A percentile compares a stretch with the other conserved stretches of the same genome.
Evolutionary conservation across 768 basidiomycete species (phyloP).

Genomic region (Leccinellum albellum): DNA sequence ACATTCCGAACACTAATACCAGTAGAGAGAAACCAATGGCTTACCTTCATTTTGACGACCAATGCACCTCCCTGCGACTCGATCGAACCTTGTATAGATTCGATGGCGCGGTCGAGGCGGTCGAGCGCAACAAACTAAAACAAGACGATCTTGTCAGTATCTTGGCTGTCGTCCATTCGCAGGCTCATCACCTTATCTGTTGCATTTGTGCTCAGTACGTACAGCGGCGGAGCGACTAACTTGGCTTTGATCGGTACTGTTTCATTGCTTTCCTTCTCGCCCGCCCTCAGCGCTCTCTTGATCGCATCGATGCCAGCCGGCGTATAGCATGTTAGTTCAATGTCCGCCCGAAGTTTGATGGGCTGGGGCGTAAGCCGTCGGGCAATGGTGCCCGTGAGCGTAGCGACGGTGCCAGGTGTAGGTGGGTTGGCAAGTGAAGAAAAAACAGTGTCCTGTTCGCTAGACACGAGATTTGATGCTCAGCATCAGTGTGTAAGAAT

Average conservation of each 20-base stretch:
- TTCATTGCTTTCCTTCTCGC: conserved; percentile 83
- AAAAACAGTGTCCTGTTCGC: conserved; percentile 81
- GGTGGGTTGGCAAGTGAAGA: conserved; percentile 58
- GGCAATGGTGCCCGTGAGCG: conserved; percentile 82
- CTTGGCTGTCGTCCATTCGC: not conserved
- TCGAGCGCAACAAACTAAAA: conserved; percentile 82
- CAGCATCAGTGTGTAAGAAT: conserved; percentile 31
- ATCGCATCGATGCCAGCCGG: conserved; percentile 97
- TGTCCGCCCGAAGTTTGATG: conserved; percentile 97
- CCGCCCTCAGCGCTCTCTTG: conserved; percentile 84
- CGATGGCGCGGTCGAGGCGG: conserved; percentile 88
- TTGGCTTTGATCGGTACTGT: conserved; percentile 96
- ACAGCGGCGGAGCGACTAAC: conserved; percentile 92
- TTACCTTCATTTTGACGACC: conserved; percentile 94
- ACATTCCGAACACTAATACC: not conserved
- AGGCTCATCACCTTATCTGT: conserved; percentile 77
- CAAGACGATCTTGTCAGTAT: not conserved
- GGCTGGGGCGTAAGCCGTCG: conserved; percentile 96
- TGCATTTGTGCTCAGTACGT: conserved; percentile 92
- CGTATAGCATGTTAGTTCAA: conserved; percentile 94
- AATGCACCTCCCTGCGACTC: conserved; percentile 81
- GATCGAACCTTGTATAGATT: conserved; percentile 82
- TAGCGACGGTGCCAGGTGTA: conserved; percentile 50
- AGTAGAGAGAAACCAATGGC: not conserved
- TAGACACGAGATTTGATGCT: conserved; percentile 18